phyloP scores from a whole-genome alignment of 441 rosid species.

The Aquilaria agallochum region DNA sequence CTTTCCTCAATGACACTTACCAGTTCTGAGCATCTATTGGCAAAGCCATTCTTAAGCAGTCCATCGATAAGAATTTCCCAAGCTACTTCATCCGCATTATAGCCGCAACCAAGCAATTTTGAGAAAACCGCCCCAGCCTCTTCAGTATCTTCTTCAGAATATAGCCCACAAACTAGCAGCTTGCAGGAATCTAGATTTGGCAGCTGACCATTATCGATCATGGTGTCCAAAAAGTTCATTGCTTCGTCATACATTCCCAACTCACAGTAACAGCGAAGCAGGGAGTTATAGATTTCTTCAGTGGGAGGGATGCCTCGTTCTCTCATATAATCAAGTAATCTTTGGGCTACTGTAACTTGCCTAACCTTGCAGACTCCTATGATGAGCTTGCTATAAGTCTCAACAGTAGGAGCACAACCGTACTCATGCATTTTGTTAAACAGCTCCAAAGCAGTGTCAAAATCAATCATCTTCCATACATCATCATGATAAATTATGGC shows the following conservation, averaged over 20 bases:
- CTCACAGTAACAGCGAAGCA: slow-evolving; percentile 58
- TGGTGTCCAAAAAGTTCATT: slow-evolving; percentile 38
- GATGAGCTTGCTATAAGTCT: slow-evolving; percentile 52
- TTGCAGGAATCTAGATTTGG: slow-evolving; percentile 63
- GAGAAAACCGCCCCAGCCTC: slow-evolving; percentile 46
- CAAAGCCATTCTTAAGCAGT: slow-evolving; percentile 50
- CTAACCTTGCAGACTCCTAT: slow-evolving; percentile 54
- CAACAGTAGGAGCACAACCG: slow-evolving; percentile 50
- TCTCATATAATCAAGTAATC: slow-evolving; percentile 47
- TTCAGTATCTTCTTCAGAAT: slow-evolving; percentile 39
- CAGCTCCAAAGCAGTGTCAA: slow-evolving; percentile 45
- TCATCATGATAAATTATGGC: slow-evolving; percentile 26
- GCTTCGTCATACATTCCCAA: slow-evolving; percentile 44
- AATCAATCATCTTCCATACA: slow-evolving; percentile 54
- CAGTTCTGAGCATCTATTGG: slow-evolving; percentile 52
- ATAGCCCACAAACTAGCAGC: slow-evolving; percentile 57
- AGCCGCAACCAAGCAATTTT: slow-evolving; percentile 50
- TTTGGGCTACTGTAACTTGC: slow-evolving; percentile 42
- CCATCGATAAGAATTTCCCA: slow-evolving; percentile 84
- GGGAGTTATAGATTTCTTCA: slow-evolving; percentile 48
- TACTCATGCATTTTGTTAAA: slow-evolving; percentile 51
- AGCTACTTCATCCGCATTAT: slow-evolving; percentile 67
- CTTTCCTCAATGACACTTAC: slow-evolving; percentile 53
- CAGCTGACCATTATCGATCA: slow-evolving; percentile 50
- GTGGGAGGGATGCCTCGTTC: slow-evolving; percentile 45